Conservation (phyloP, 768 basidiomycete species). For the Lyophyllum semitale region DNA sequence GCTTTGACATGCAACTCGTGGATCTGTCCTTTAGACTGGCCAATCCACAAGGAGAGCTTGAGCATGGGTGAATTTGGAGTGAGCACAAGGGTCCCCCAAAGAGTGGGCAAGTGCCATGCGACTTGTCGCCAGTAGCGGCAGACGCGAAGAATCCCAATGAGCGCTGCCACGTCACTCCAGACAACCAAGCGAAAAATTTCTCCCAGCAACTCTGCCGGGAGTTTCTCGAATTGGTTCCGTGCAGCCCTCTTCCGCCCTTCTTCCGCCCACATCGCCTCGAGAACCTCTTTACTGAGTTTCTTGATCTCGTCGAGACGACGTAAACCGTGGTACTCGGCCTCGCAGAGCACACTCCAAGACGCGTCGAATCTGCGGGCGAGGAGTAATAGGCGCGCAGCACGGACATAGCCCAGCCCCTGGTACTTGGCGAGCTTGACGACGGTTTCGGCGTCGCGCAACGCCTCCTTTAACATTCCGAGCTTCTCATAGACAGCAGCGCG, state of each 20-base stretch:
- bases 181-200: slow-evolving; percentile 53
- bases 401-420: slow-evolving; percentile 77
- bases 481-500: slow-evolving; percentile 73
- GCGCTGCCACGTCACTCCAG: slow-evolving; percentile 39
- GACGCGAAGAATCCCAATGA: slow-evolving; percentile 56
- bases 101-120: slow-evolving; percentile 48
- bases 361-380: slow-evolving; percentile 48
- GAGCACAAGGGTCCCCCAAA: slow-evolving; percentile 66
- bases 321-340: slow-evolving; percentile 54
- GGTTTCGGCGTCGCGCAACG: slow-evolving; percentile 66
- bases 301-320: slow-evolving; percentile 46
- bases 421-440: slow-evolving; percentile 69
- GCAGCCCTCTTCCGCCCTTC: slow-evolving; percentile 28
- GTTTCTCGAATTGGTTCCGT: slow-evolving; percentile 54
- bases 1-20: slow-evolving; percentile 34
- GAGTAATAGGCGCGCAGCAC: slow-evolving; percentile 70
- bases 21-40: slow-evolving; percentile 54
- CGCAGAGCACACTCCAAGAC: slow-evolving; percentile 58
- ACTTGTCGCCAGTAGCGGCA: slow-evolving; percentile 65
- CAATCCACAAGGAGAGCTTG: slow-evolving; percentile 61
- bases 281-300: slow-evolving; percentile 43
- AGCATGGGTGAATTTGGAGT: slow-evolving; percentile 42
- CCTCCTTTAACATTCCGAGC: slow-evolving; percentile 60
- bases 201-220: slow-evolving; percentile 72
- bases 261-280: slow-evolving; percentile 11